Percentiles rank a stretch among this genome's conserved stretches.
phyloP scores from a whole-genome alignment of 2,329 filamentous ascomycete genomes.

The Sclerotinia trifoliorum region DNA sequence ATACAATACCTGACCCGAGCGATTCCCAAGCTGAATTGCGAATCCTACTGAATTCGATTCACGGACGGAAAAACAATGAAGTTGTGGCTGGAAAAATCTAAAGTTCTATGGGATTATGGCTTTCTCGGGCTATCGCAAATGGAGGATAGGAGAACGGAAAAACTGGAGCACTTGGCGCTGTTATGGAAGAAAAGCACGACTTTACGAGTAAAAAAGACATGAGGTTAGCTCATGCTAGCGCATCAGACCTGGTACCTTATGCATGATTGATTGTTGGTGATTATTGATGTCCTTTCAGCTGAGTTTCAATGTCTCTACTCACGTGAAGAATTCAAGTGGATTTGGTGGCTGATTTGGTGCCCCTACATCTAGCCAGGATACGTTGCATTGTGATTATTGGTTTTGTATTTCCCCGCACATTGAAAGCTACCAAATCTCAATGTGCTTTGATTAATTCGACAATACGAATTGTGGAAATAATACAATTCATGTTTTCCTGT shows the following conservation, averaged over 20 bases:
- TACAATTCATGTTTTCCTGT: neutral
- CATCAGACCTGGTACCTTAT: neutral
- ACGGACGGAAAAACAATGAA: slow-evolving; percentile 26
- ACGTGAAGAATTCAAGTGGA: slow-evolving; percentile 7
- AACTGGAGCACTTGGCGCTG: slow-evolving; percentile 5
- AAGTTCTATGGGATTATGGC: neutral
- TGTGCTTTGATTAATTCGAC: neutral
- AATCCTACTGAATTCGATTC: slow-evolving; percentile 33
- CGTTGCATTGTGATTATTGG: neutral
- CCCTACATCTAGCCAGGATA: neutral
- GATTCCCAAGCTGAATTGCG: slow-evolving; percentile 27
- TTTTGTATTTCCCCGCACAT: slow-evolving; percentile 4
- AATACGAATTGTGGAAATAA: neutral
- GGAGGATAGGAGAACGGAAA: slow-evolving; percentile 4
- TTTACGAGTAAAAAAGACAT: neutral
- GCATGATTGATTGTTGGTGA: neutral
- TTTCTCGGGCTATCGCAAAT: neutral
- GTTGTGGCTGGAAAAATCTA: slow-evolving; percentile 1
- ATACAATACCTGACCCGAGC: slow-evolving; percentile 24
- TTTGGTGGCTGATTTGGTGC: neutral
- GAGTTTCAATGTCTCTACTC: neutral
- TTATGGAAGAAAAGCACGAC: neutral
- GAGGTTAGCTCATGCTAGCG: neutral
- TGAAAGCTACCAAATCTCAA: neutral
- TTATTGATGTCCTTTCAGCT: neutral